Evolutionary conservation across 441 rosid genomes (phyloP), one percentile per base, ranked within the genome.

Genomic region (Dalechampia spathulata): DNA sequence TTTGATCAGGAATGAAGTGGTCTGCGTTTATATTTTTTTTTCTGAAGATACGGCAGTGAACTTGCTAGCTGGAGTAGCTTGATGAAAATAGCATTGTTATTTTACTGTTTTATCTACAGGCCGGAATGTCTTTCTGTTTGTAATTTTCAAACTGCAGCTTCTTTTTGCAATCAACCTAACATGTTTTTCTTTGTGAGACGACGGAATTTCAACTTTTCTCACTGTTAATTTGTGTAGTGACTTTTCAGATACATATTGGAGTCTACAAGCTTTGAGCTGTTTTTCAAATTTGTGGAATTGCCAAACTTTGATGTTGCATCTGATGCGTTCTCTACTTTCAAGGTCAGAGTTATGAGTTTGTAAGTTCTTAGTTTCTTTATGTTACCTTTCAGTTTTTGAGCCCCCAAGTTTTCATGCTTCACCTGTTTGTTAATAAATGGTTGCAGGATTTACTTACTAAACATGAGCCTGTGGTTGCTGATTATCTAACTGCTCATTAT

Each of bases 291-390:
- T 73, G 94, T 89, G 78, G 96, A 92, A 65, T 66, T 83, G 74
- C 96, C 99, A 21, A 86, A 71, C 73, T 92, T 88, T 73, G 99
- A 92, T 61, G 90, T 88, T 70, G 84, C 96, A 65, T 88, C 96
- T 68, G 99, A 92, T 86, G 95, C 99, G 52, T 88, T 92, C 75
- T 84, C 92, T 58, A 92, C 96, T 63, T 92, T 92, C 75, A 92
- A 92, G 96, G 96, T 88, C 72, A 75, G 78, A 68, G 50, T 56
- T 61, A 19, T 32, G 52, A 61, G 61, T 60, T 63, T 66, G 62
- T 36, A 39, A 56, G 50, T 51, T 68, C 51, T 58, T 26, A 22
- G 34, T 41, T 68, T 53, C 49, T 25, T 42, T 55, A 32, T 23
- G 15, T n/a, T 68, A 48, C 37, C 30, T 58, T 23, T 42, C 46